Evolutionary conservation across 202 grass and related monocot genomes (phyloP).

Genomic region (Zoysia matrella): DNA sequence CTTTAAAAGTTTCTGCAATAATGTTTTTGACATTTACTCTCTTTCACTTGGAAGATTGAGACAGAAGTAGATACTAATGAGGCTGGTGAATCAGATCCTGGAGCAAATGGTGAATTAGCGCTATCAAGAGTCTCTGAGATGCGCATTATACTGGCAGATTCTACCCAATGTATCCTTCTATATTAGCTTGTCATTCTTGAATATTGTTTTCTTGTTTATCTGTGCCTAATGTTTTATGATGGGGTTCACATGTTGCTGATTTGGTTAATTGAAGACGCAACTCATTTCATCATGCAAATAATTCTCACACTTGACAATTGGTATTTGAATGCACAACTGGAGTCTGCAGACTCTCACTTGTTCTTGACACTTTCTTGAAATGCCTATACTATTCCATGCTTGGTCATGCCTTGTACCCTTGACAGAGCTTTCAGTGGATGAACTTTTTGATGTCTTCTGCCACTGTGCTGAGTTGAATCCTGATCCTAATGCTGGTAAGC

Average conservation of each 20-base stretch:
- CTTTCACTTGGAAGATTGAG: slow-evolving; percentile 68
- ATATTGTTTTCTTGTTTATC: slow-evolving; percentile 4
- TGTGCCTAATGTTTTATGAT: not conserved
- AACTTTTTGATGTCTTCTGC: slow-evolving; percentile 82
- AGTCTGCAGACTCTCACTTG: not conserved
- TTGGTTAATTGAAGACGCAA: not conserved
- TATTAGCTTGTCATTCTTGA: not conserved
- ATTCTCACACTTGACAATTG: not conserved
- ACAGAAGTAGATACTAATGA: slow-evolving; percentile 47
- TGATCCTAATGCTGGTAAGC: slow-evolving; percentile 80
- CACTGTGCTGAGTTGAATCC: slow-evolving; percentile 94
- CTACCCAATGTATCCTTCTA: slow-evolving; percentile 78
- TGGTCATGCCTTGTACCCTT: slow-evolving; percentile 42
- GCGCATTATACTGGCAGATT: slow-evolving; percentile 75
- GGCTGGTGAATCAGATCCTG: slow-evolving; percentile 47
- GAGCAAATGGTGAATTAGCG: slow-evolving; percentile 53
- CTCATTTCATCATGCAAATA: not conserved
- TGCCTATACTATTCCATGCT: not conserved
- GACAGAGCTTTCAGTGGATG: slow-evolving; percentile 65
- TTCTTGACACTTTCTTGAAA: not conserved
- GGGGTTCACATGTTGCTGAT: not conserved
- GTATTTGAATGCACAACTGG: not conserved
- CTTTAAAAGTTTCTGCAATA: not conserved
- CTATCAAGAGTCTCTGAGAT: slow-evolving; percentile 77
- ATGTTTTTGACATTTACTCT: slow-evolving; percentile 1